A percentile compares a stretch with the other conserved stretches of the same genome.
These are phyloP conservation scores for Crithidia brevicula DNA, from an alignment of 208 protist genomes.

Conservation along the genomic window DNA sequence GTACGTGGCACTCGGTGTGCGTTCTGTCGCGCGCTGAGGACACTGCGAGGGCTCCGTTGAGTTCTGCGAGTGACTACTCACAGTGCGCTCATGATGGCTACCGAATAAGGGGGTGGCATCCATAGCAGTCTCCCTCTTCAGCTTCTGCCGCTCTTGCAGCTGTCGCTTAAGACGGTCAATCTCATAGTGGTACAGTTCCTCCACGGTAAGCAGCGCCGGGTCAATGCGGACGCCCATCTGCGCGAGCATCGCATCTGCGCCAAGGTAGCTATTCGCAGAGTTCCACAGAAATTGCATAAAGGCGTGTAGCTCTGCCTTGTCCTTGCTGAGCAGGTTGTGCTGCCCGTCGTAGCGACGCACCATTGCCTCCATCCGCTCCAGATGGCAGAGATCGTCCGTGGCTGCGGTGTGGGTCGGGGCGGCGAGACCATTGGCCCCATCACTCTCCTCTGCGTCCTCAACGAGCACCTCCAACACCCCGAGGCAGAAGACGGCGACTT, in stretches of 20 bases:
- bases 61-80: neutral
- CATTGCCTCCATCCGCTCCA: slow-evolving; percentile 27
- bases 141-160: slow-evolving; percentile 20
- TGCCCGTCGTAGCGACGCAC: neutral
- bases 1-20: neutral
- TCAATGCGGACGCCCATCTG: slow-evolving; percentile 12
- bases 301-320: slow-evolving; percentile 10
- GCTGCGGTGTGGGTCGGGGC: neutral
- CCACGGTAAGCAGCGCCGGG: slow-evolving; percentile 13
- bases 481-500: slow-evolving; percentile 27
- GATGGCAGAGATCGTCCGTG: neutral
- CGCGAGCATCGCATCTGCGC: slow-evolving; percentile 12
- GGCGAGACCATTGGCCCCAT: neutral
- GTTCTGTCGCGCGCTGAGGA: neutral
- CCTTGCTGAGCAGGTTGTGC: neutral
- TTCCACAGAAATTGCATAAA: slow-evolving; percentile 31
- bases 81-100: neutral
- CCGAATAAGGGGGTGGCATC: neutral
- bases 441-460: neutral
- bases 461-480: slow-evolving; percentile 26
- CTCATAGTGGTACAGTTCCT: slow-evolving; percentile 28
- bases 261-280: slow-evolving; percentile 8
- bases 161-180: slow-evolving; percentile 17
- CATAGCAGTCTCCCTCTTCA: too few species aligned
- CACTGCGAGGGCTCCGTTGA: neutral